phyloP scores from a whole-genome alignment of 495 filamentous ascomycete species.

The Astrothelium macrocarpum region DNA sequence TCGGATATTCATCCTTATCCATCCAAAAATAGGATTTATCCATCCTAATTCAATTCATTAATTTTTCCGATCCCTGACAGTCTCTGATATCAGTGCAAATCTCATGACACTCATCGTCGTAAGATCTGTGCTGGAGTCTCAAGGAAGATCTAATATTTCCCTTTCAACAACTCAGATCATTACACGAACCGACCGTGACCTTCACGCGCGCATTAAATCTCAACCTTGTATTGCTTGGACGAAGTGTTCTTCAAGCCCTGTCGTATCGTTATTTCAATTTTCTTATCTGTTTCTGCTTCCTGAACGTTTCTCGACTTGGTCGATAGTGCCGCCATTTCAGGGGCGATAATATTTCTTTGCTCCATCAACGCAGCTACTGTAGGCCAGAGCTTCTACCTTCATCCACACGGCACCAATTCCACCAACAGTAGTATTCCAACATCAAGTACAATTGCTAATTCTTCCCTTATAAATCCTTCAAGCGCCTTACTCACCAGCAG shows the following conservation, averaged over 20 bases:
- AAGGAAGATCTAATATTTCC: not conserved
- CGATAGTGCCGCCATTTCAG: not conserved
- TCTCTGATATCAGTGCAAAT: not conserved
- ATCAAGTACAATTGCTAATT: not conserved
- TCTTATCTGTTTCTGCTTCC: not conserved
- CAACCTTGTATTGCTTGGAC: not conserved
- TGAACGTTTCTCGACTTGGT: not conserved
- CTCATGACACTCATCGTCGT: not conserved
- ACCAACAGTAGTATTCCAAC: not conserved
- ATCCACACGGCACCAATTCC: not conserved
- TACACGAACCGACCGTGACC: not conserved
- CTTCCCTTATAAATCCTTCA: not conserved
- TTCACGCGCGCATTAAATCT: not conserved
- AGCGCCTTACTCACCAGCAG: not conserved
- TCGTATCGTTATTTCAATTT: not conserved
- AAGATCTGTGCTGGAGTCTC: not conserved
- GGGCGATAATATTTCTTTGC: conserved; percentile 1
- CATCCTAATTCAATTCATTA: too few species aligned
- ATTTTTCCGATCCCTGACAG: too few species aligned
- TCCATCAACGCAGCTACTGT: not conserved
- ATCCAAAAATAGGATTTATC: too few species aligned
- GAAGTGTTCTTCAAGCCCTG: not conserved
- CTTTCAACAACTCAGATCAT: not conserved
- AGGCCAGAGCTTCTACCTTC: not conserved
- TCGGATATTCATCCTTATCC: too few species aligned